Percentiles rank a stretch among this genome's conserved stretches.
These are phyloP conservation scores for Eutrema japonicum DNA, from an alignment of 345 rosid genomes.

Conservation along the genomic window DNA sequence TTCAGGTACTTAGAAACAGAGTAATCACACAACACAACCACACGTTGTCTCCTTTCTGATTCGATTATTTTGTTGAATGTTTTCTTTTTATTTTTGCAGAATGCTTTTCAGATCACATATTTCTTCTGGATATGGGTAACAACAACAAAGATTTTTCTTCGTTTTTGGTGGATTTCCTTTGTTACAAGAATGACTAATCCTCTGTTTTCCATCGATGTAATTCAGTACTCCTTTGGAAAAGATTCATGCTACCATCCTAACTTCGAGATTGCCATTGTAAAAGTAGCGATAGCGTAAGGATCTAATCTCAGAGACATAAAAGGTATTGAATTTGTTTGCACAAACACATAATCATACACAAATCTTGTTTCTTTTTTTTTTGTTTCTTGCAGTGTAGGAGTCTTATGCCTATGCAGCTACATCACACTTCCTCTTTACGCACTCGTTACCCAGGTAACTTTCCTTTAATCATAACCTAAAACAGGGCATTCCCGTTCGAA, in stretches of 20 bases:
- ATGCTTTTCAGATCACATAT: conserved; percentile 95
- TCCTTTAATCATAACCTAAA: background rate
- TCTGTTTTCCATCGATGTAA: background rate
- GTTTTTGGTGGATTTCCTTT: background rate
- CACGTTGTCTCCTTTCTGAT: conserved; percentile 10
- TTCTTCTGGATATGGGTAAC: conserved; percentile 97
- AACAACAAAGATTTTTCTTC: background rate
- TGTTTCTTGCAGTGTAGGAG: conserved; percentile 58
- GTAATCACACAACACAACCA: too few relatives aligned
- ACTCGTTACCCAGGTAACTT: conserved; percentile 86
- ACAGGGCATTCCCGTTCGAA: background rate
- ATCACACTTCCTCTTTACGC: conserved; percentile 90
- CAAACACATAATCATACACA: background rate
- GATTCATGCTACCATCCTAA: conserved; percentile 76
- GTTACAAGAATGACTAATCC: conserved; percentile 1
- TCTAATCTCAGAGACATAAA: conserved; percentile 4
- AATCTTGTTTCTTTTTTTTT: background rate
- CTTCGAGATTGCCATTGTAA: conserved; percentile 56
- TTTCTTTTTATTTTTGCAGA: conserved; percentile 53
- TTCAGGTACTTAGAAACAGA: conserved; percentile 61
- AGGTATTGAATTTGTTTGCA: background rate
- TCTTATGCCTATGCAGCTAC: conserved; percentile 79
- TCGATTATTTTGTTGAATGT: background rate
- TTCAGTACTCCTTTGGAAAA: conserved; percentile 76
- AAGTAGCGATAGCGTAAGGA: conserved; percentile 75